Conservation (phyloP, 2,329 filamentous ascomycete species). For the Didymella exigua region DNA sequence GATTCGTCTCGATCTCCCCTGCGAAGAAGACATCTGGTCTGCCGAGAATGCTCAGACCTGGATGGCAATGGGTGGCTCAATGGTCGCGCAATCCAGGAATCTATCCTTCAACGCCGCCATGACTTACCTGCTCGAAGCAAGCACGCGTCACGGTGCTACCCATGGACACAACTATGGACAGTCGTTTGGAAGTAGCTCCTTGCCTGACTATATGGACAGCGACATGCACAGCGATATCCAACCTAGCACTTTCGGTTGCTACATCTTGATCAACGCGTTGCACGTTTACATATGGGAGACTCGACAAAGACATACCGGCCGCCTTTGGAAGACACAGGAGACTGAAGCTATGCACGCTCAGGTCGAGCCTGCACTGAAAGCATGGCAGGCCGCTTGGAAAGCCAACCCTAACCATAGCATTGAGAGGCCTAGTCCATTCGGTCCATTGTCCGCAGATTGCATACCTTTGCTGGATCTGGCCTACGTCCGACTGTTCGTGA, state of each 20-base stretch:
- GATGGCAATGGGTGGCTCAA: constrained; percentile 74
- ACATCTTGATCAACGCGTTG: constrained; percentile 89
- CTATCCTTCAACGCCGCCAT: constrained; percentile 83
- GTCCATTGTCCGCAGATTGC: constrained; percentile 85
- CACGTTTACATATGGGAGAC: constrained; percentile 99
- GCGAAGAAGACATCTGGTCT: constrained; percentile 88
- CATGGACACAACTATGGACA: constrained; percentile 50
- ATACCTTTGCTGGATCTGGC: constrained; percentile 90
- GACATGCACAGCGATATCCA: constrained; percentile 70
- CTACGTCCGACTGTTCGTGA: constrained; percentile 90
- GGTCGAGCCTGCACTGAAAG: constrained; percentile 89
- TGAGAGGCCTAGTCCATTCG: constrained; percentile 83
- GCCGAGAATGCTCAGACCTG: constrained; percentile 85
- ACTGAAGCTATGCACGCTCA: constrained; percentile 95
- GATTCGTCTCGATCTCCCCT: constrained; percentile 85
- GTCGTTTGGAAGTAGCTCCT: constrained; percentile 55
- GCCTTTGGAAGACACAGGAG: constrained; percentile 88
- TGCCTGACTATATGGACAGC: constrained; percentile 60
- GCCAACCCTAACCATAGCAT: constrained; percentile 83
- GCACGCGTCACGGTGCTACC: constrained; percentile 62
- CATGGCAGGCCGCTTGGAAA: constrained; percentile 93
- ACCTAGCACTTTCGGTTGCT: constrained; percentile 89
- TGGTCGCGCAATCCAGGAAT: constrained; percentile 70
- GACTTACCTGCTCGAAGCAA: constrained; percentile 78
- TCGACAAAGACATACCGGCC: constrained; percentile 83